Evolutionary conservation across 108 stramenopile genomes (phyloP).

Genomic region (Skeletonema potamos): DNA sequence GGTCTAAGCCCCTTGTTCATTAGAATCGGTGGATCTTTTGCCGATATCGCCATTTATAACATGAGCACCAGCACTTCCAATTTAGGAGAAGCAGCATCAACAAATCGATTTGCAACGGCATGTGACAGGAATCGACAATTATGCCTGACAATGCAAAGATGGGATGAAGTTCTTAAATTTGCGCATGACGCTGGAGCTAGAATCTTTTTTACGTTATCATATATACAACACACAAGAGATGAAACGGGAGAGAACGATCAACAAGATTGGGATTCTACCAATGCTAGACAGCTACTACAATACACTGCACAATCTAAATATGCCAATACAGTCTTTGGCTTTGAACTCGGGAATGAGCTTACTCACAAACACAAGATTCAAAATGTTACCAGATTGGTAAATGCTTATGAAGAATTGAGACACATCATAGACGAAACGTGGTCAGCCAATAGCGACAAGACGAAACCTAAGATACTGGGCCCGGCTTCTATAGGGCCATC

Average conservation of each 20-base stretch:
- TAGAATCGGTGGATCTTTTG: conserved; percentile 35
- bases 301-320: conserved; percentile 13
- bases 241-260: conserved; percentile 9
- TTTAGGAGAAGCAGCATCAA: neutral
- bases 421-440: conserved; percentile 29
- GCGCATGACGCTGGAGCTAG: conserved; percentile 21
- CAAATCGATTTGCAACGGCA: neutral
- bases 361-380: conserved; percentile 24
- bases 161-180: conserved; percentile 30
- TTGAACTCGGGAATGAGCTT: conserved; percentile 42
- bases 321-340: conserved; percentile 20
- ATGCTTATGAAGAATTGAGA: conserved; percentile 35
- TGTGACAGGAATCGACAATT: conserved; percentile 8
- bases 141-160: conserved; percentile 24
- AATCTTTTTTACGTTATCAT: conserved; percentile 36
- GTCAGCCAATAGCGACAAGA: neutral
- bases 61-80: neutral
- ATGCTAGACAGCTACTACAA: conserved; percentile 24
- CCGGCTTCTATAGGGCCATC: conserved; percentile 25
- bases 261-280: conserved; percentile 31
- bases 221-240: conserved; percentile 25
- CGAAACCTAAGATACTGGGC: conserved; percentile 24
- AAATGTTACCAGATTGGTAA: conserved; percentile 31
- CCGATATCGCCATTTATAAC: conserved; percentile 22
- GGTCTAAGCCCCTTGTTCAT: conserved; percentile 25